These are phyloP conservation scores for Isabelozyma gotoi DNA, from an alignment of 805 yeast species.

Conservation along the genomic window DNA sequence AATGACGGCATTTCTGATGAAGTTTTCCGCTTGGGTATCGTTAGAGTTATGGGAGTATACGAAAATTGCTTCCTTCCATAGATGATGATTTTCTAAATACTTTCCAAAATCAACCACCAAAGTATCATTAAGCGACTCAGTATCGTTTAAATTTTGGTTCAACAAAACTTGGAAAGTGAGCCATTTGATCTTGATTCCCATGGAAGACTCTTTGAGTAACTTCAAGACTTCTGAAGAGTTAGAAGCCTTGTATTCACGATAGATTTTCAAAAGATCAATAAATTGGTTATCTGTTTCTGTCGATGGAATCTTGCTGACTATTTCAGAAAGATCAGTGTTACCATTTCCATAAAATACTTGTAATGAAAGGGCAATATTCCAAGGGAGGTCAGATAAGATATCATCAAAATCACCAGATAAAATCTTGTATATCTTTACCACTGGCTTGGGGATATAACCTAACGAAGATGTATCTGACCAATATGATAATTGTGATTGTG, in stretches of 20 bases:
- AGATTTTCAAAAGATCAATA: slow-evolving; percentile 21
- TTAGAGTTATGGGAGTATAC: slow-evolving; percentile 57
- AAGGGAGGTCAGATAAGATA: slow-evolving; percentile 50
- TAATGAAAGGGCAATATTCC: slow-evolving; percentile 65
- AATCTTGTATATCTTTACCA: slow-evolving; percentile 62
- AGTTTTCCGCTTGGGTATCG: slow-evolving; percentile 43
- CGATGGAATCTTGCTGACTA: slow-evolving; percentile 9
- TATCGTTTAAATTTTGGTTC: slow-evolving; percentile 6
- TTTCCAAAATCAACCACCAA: slow-evolving; percentile 45
- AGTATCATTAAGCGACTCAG: slow-evolving; percentile 17
- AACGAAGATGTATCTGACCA: slow-evolving; percentile 55
- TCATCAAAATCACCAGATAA: slow-evolving; percentile 52
- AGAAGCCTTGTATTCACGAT: slow-evolving; percentile 5
- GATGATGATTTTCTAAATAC: slow-evolving; percentile 44
- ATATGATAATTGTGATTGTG: slow-evolving; percentile 58
- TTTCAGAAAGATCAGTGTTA: slow-evolving; percentile 9
- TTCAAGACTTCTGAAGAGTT: slow-evolving; percentile 6
- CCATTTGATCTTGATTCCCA: slow-evolving; percentile 52
- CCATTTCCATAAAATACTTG: slow-evolving; percentile 61
- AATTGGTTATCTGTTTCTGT: slow-evolving; percentile 11
- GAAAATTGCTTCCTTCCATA: slow-evolving; percentile 61
- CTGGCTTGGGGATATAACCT: slow-evolving; percentile 48
- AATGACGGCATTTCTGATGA: slow-evolving; percentile 38
- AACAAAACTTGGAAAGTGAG: slow-evolving; percentile 44
- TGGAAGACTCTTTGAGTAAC: slow-evolving; percentile 8